Percentiles rank a stretch among this genome's conserved stretches.
These are phyloP conservation scores for Camelina laxa DNA, from an alignment of 345 rosid species.

Conservation along the genomic window DNA sequence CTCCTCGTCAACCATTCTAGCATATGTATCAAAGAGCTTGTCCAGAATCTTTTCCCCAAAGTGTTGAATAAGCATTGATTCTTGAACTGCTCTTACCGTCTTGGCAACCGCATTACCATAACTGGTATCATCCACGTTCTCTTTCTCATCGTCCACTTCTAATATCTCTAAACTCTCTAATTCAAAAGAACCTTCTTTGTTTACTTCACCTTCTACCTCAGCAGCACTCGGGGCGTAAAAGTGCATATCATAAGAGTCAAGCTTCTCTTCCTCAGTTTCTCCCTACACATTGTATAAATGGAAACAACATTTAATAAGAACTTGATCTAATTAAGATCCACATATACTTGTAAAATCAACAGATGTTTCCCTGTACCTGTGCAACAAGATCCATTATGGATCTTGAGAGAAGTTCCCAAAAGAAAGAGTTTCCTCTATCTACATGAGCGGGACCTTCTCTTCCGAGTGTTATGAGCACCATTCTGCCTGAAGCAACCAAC, in stretches of 20 bases:
- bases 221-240: constrained; percentile 74
- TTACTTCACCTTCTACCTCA: constrained; percentile 70
- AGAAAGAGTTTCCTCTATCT: constrained; percentile 87
- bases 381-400: constrained; percentile 59
- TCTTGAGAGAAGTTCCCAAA: constrained; percentile 74
- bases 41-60: constrained; percentile 75
- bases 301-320: not conserved
- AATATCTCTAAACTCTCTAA: constrained; percentile 59
- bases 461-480: constrained; percentile 76
- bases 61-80: constrained; percentile 66
- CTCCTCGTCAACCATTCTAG: constrained; percentile 64
- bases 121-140: constrained; percentile 41
- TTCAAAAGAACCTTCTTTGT: constrained; percentile 63
- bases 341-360: not conserved
- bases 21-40: constrained; percentile 62
- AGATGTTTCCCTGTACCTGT: constrained; percentile 46
- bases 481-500: constrained; percentile 57
- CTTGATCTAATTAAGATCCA: constrained; percentile 22
- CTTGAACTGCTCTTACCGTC: constrained; percentile 88
- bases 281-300: constrained; percentile 51
- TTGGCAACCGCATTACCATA: constrained; percentile 69
- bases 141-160: constrained; percentile 46
- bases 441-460: constrained; percentile 64
- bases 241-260: constrained; percentile 73
- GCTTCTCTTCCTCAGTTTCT: constrained; percentile 63